Base-by-base conservation (phyloP, 1,284 basidiomycete species). In the Pseudozyma flocculosa region DNA sequence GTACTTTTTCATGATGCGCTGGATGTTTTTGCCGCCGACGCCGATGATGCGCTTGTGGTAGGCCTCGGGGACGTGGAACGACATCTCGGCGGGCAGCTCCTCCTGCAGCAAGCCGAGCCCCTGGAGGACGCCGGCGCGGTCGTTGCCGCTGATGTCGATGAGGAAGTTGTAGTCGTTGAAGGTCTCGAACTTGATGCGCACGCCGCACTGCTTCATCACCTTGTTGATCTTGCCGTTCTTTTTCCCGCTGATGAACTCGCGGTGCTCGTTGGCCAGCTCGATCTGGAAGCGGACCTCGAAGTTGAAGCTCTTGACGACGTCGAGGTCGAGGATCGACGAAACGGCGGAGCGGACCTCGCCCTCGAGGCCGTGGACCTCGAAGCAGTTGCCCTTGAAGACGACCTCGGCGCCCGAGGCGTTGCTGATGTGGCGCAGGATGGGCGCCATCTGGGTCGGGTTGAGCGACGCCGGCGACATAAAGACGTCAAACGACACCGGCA, bases 1-100 rank as follows among this genome's bases (percentile, higher is more conserved):
- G 73, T 89, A 96, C 79, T 95, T 93, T 82, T 97, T 97, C 94
- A 99, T 99, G 80, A 98, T 98, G 57, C 92, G 86, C 79, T 98
- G 94, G 56, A 99, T 98, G 80, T 94, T 98, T 76, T 93, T 89
- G 29, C 94, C 94, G 40, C 92, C 94, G 23, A 97, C 94, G 58
- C 94, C 94, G 69, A 99, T 99, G 79, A 98, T 98, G 60, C 95
- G 89, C 81, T 98, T 98, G 82, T 98, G 94, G 79, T 97, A 98
- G 45, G 87, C 86, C 80, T 99, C 94, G 21, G 95, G 94, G 9
- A 98, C 92, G 80, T 97, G 93, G 85, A 98, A 98, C 22, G 92
- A 96, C 48, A 96, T 89, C 80, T 98, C 94, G n/a, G 95, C 93
- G 1, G 94, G 94, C 18, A 98, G 82, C 80, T 98, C 94, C 78